phyloP scores from a whole-genome alignment of 768 basidiomycete genomes.

The Xerocomus spinulosus region DNA sequence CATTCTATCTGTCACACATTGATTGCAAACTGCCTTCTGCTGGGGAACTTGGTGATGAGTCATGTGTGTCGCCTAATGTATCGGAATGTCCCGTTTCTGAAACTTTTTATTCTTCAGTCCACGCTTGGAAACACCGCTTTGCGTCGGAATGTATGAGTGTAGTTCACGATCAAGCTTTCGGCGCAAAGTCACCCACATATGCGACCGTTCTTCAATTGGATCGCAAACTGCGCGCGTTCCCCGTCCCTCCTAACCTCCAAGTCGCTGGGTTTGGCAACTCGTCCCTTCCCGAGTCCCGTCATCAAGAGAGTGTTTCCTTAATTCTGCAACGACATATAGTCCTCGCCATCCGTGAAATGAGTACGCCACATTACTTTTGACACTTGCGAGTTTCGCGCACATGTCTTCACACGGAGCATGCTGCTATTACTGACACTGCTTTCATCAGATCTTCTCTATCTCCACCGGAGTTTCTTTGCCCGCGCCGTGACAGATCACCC shows the following conservation, averaged over 20 bases:
- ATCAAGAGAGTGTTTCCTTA: conserved; percentile 35
- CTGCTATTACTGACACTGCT: conserved; percentile 14
- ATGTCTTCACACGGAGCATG: background rate
- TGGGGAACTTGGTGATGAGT: conserved; percentile 48
- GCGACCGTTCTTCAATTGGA: conserved; percentile 64
- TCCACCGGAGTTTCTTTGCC: conserved; percentile 72
- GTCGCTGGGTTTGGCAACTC: conserved; percentile 62
- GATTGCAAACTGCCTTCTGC: conserved; percentile 59
- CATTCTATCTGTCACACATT: conserved; percentile 61
- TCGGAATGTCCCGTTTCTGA: conserved; percentile 3
- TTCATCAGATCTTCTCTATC: conserved; percentile 55
- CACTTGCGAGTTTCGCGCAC: background rate
- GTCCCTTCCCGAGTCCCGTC: conserved; percentile 38
- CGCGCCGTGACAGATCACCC: conserved; percentile 69
- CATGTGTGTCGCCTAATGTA: conserved; percentile 39
- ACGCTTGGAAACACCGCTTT: conserved; percentile 69
- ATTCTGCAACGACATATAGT: conserved; percentile 65
- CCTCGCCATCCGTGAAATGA: conserved; percentile 64
- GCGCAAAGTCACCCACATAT: conserved; percentile 64
- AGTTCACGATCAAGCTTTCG: conserved; percentile 68
- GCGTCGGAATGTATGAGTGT: conserved; percentile 64
- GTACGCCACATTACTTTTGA: conserved; percentile 35
- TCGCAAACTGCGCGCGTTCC: conserved; percentile 62
- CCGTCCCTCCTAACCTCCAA: conserved; percentile 61
- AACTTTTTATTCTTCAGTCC: conserved; percentile 37